Evolutionary conservation across 2,329 filamentous ascomycete genomes (phyloP), one percentile per base, ranked within the genome.

Genomic region (Ceratocystis harringtonii): DNA sequence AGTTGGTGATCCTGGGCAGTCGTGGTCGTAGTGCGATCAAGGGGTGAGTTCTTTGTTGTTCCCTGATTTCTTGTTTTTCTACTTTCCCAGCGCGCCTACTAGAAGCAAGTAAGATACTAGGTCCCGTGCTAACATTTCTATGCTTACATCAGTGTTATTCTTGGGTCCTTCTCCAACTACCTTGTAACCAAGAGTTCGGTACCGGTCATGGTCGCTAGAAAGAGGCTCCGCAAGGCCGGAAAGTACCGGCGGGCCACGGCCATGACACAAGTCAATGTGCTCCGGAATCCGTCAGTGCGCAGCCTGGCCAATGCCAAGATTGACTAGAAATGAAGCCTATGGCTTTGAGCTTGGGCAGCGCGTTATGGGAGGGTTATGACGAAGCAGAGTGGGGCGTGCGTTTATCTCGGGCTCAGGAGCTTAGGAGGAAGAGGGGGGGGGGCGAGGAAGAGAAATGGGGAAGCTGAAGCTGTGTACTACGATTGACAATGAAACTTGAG

Each of bases 161-260:
- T 99, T 36, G 94, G 94, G 30, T 96, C 92, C 0, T 97, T 99
- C 75, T 95, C 90, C 68, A 97, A 97, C 73, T 99, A 99, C 72
- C 81, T 99, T 6, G 92, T 99, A 41, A 95, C 91, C 45, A 97
- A 97, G 77, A 95, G 90, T 69, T 95, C 90, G 1, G 91, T 95
- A 17, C 94, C 94, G 0, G 94, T 99, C 68, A 99, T 99, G 94
- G 94, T 97, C 44, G 94, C 94, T 6, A 81, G 94, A 67, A 96
- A 95, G 78, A 87, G 89, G 66, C 80, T 96, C 55, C 82, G 89
- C 61, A 96, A 96, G 75, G 89, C 95, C 76, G 86, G 84, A 73
- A 92, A 92, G 73, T 88, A 88, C 74, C 88, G 87, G 75, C 83
- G 84, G 68, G 72, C 71, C 63, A 81, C 84, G 19, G 83, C 85